Evolutionary conservation across 1,284 basidiomycete genomes (phyloP).

Genomic region (Mycena citricolor): DNA sequence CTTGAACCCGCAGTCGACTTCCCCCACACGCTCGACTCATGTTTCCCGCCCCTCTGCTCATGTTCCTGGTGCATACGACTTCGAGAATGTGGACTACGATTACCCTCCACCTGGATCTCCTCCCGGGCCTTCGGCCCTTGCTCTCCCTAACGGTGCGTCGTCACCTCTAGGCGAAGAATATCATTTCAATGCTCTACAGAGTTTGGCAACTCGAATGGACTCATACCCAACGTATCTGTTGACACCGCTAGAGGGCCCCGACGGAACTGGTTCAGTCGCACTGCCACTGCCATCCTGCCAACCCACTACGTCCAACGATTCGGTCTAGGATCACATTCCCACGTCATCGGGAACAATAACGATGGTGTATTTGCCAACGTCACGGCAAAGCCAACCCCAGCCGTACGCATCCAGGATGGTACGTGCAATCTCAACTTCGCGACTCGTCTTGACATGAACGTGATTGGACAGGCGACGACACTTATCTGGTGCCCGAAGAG

Average conservation of each 20-base stretch:
- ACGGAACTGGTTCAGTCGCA: constrained; percentile 56
- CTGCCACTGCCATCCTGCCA: constrained; percentile 60
- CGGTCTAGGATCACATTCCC: constrained; percentile 46
- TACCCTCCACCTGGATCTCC: constrained; percentile 85
- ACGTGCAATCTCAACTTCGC: constrained; percentile 20
- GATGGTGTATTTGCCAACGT: constrained; percentile 98
- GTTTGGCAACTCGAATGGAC: constrained; percentile 81
- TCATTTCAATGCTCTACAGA: constrained; percentile 23
- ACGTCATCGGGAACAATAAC: constrained; percentile 79
- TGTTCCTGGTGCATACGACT: constrained; percentile 68
- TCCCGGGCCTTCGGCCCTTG: constrained; percentile 61
- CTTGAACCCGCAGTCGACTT: constrained; percentile 40
- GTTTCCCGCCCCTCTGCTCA: constrained; percentile 26
- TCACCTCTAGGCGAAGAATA: background rate
- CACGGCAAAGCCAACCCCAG: constrained; percentile 80
- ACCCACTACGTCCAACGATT: constrained; percentile 44
- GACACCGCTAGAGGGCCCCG: constrained; percentile 37
- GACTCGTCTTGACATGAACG: constrained; percentile 6
- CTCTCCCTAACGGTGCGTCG: constrained; percentile 52
- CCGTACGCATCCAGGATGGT: constrained; percentile 66
- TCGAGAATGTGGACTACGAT: constrained; percentile 79
- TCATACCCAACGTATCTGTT: constrained; percentile 55
- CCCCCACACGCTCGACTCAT: constrained; percentile 30
- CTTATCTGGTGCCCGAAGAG: constrained; percentile 77
- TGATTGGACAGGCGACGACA: constrained; percentile 60